Conservation (phyloP, 164 flowering plant species). For the Protea cynaroides region DNA sequence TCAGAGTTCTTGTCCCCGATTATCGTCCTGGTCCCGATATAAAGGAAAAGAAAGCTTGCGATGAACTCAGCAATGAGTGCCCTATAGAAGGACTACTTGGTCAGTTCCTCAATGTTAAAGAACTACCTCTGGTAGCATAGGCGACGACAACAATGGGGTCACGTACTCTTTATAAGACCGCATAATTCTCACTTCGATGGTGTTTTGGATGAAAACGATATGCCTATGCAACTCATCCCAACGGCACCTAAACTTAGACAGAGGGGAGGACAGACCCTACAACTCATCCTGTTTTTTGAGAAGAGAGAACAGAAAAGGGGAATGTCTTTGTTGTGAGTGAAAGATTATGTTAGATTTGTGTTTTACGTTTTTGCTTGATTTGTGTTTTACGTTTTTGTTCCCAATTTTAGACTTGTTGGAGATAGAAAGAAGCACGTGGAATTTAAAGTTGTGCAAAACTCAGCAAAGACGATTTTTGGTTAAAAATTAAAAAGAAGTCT, state of each 20-base stretch:
- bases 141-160: background rate
- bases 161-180: background rate
- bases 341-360: too few species aligned
- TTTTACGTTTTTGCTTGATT: too few species aligned
- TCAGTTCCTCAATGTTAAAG: slow-evolving; percentile 40
- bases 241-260: slow-evolving; percentile 27
- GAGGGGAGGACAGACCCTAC: slow-evolving; percentile 24
- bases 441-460: too few species aligned
- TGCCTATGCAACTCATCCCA: slow-evolving; percentile 39
- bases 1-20: slow-evolving; percentile 32
- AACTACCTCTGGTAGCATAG: slow-evolving; percentile 1
- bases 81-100: slow-evolving; percentile 58
- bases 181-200: slow-evolving; percentile 14
- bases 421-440: too few species aligned
- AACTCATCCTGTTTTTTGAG: slow-evolving; percentile 18
- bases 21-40: slow-evolving; percentile 52
- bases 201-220: slow-evolving; percentile 30
- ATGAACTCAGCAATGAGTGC: slow-evolving; percentile 65
- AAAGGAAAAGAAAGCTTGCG: slow-evolving; percentile 57
- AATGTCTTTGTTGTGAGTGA: too few species aligned
- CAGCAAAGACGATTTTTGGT: too few species aligned
- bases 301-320: background rate
- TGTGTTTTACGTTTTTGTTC: too few species aligned
- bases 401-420: too few species aligned
- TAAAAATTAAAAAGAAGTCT: too few species aligned